These are phyloP conservation scores for Penicillium sp. DNA, from an alignment of 2,329 filamentous ascomycete genomes.

Conservation along the genomic window DNA sequence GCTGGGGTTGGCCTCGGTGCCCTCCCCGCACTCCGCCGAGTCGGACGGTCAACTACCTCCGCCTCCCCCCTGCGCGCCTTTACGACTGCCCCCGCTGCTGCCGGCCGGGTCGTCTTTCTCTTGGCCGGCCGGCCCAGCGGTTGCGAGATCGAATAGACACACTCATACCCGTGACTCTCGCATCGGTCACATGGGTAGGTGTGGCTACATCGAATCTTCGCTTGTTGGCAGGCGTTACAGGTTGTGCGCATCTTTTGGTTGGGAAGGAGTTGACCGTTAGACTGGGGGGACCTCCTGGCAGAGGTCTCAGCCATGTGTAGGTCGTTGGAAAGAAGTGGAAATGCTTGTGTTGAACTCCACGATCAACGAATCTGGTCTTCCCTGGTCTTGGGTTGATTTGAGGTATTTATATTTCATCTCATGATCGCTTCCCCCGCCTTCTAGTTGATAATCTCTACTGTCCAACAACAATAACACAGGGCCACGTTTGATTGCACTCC, in stretches of 20 bases:
- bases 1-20: not conserved
- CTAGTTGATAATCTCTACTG: not conserved
- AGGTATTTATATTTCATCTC: not conserved
- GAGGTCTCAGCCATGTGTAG: not conserved
- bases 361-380: not conserved
- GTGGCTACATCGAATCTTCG: slow-evolving; percentile 40
- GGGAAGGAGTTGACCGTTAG: slow-evolving; percentile 24
- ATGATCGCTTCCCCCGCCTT: not conserved
- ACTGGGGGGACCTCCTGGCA: not conserved
- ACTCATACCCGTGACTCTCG: slow-evolving; percentile 35
- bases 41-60: not conserved
- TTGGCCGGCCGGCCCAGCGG: slow-evolving; percentile 36
- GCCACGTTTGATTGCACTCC: slow-evolving; percentile 1
- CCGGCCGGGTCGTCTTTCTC: slow-evolving; percentile 22
- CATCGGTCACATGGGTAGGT: slow-evolving; percentile 35
- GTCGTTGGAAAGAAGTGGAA: not conserved
- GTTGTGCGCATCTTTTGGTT: slow-evolving; percentile 39
- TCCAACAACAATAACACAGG: not conserved
- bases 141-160: slow-evolving; percentile 38
- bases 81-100: not conserved
- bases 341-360: too few relatives aligned
- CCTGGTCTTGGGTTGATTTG: not conserved
- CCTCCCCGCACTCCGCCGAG: not conserved
- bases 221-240: slow-evolving; percentile 41
- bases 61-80: not conserved